A percentile compares a stretch with the other conserved stretches of the same genome.
phyloP scores from a whole-genome alignment of 768 basidiomycete species.

The Polyporus arcularius region DNA sequence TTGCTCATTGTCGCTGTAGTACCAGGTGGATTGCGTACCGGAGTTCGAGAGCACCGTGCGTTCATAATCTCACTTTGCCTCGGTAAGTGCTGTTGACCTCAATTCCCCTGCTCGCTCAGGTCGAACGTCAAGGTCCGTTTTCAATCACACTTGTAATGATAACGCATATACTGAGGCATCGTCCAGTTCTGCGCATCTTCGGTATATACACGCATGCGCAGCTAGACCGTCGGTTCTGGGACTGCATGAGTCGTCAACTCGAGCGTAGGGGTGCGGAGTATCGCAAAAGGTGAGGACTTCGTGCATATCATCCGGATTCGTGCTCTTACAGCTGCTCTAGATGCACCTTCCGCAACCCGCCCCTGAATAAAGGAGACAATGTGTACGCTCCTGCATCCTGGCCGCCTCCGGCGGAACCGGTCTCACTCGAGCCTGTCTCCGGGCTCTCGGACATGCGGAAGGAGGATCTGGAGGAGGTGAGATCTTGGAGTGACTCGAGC shows the following conservation, averaged over 20 bases:
- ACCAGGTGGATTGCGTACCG: conserved; percentile 28
- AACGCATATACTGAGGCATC: too few relatives aligned
- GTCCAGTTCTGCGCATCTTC: conserved; percentile 49
- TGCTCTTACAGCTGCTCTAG: conserved; percentile 27
- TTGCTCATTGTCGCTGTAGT: conserved; percentile 14
- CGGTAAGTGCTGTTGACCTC: not conserved
- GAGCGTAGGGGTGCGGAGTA: conserved; percentile 53
- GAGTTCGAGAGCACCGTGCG: conserved; percentile 24
- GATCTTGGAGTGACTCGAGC: not conserved
- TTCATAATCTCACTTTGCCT: not conserved
- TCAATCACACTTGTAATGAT: not conserved
- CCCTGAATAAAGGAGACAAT: too few relatives aligned
- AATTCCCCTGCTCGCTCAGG: conserved; percentile 23
- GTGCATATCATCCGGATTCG: not conserved
- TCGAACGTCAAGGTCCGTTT: conserved; percentile 40
- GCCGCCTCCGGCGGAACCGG: too few relatives aligned
- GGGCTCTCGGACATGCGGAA: conserved; percentile 8
- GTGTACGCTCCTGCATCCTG: too few relatives aligned
- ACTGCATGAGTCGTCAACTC: conserved; percentile 43
- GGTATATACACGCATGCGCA: conserved; percentile 53
- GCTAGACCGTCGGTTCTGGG: conserved; percentile 48
- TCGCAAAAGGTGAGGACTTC: conserved; percentile 42
- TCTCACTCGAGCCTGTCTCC: conserved; percentile 35
- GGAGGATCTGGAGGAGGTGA: conserved; percentile 51
- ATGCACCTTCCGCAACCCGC: conserved; percentile 44